phyloP scores from a whole-genome alignment of 768 basidiomycete species.

The Mycena amicta region DNA sequence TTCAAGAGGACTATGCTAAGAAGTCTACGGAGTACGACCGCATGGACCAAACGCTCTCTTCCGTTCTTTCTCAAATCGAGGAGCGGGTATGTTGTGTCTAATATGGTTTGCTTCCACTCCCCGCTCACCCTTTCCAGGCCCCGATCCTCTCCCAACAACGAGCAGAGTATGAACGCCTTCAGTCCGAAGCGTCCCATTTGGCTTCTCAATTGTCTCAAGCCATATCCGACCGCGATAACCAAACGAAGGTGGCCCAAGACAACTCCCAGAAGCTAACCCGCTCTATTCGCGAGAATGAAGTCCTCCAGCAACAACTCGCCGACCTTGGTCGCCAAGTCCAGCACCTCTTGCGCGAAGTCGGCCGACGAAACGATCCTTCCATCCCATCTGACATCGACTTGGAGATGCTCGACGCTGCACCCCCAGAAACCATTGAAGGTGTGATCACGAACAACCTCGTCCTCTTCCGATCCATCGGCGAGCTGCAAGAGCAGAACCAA shows the following conservation, averaged over 20 bases:
- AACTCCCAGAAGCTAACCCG: slow-evolving; percentile 63
- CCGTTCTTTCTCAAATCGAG: slow-evolving; percentile 87
- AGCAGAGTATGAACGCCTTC: slow-evolving; percentile 82
- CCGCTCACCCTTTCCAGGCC: slow-evolving; percentile 58
- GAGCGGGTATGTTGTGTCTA: slow-evolving; percentile 66
- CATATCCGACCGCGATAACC: slow-evolving; percentile 73
- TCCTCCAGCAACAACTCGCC: slow-evolving; percentile 74
- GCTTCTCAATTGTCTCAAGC: slow-evolving; percentile 78
- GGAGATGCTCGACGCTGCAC: slow-evolving; percentile 39
- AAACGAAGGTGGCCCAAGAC: slow-evolving; percentile 57
- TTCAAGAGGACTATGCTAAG: slow-evolving; percentile 79
- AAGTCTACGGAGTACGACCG: slow-evolving; percentile 83
- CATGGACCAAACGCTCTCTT: slow-evolving; percentile 78
- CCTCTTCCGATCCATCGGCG: slow-evolving; percentile 76
- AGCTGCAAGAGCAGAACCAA: slow-evolving; percentile 91
- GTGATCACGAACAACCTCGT: slow-evolving; percentile 91
- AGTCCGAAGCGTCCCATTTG: slow-evolving; percentile 78
- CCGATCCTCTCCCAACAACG: slow-evolving; percentile 90
- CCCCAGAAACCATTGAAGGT: slow-evolving; percentile 63
- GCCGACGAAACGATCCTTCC: slow-evolving; percentile 80
- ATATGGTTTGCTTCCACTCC: slow-evolving; percentile 7
- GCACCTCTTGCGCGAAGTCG: slow-evolving; percentile 73
- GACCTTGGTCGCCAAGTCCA: slow-evolving; percentile 89
- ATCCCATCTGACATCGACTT: slow-evolving; percentile 74
- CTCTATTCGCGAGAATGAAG: slow-evolving; percentile 60